phyloP scores from a whole-genome alignment of 1,139 yeast genomes.

The Candida sp. region DNA sequence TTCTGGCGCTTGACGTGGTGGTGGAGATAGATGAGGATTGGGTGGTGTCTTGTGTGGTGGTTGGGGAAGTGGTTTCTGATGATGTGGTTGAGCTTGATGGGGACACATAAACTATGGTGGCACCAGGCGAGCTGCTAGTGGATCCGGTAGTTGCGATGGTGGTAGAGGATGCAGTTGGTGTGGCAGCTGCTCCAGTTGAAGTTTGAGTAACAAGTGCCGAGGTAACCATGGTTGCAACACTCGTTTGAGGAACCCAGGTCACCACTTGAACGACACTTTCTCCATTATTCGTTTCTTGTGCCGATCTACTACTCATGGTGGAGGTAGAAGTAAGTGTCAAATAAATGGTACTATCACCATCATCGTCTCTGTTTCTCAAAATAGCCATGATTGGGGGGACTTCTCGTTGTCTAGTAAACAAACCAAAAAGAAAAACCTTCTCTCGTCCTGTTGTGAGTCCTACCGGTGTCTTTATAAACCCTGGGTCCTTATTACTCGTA shows the following conservation, averaged over 20 bases:
- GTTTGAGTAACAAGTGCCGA: background rate
- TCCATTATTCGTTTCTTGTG: background rate
- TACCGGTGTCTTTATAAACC: background rate
- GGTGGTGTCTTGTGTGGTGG: constrained; percentile 1
- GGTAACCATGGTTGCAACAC: background rate
- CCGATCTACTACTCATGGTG: background rate
- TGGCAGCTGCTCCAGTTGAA: background rate
- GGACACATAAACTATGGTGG: background rate
- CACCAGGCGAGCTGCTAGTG: background rate
- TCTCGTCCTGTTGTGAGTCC: background rate
- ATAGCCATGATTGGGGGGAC: background rate
- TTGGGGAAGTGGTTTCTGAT: background rate
- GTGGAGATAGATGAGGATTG: constrained; percentile 8
- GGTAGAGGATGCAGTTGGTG: too few relatives aligned
- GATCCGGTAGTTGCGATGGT: background rate
- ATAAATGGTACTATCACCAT: constrained; percentile 17
- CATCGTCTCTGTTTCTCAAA: constrained; percentile 6
- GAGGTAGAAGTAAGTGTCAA: constrained; percentile 16
- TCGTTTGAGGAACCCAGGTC: constrained; percentile 5
- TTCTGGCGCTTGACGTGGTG: background rate
- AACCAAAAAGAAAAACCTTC: background rate
- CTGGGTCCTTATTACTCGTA: background rate
- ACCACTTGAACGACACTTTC: background rate
- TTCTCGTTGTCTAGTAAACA: background rate
- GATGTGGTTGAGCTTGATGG: background rate